Base-by-base conservation (phyloP, 2,329 filamentous ascomycete genomes). In the Lasiodiplodia sp. region DNA sequence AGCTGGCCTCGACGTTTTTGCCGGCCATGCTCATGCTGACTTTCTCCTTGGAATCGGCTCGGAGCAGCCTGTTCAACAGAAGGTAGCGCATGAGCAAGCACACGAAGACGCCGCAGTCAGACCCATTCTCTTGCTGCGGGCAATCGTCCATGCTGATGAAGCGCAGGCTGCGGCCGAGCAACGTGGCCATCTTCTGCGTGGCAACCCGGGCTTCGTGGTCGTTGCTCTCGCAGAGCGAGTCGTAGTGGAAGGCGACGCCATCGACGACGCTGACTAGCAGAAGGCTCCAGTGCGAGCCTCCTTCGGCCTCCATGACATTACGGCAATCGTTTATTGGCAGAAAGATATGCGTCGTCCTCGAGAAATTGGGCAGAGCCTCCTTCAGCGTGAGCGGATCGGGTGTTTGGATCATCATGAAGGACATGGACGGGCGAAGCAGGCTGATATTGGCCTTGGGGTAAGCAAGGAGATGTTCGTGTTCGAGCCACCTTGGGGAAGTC, bases 21-120 rank as follows among this genome's bases (percentile, higher is more conserved):
- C 92, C 92, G 5, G 87, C 89, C 87, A 98, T 91, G 76, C 92
- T 96, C 96, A 99, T 98, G 71, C 90, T 94, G 14, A 98, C 91
- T 82, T 97, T 97, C 79, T 95, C 90, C 71, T 88, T 88, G 2
- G 92, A 90, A 76, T 93, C 91, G 10, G 92, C 93, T 72, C 87
- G 88, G 69, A 99, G 83, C 28, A 99, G 84, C 68, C 92, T 86
- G 80, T 94, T 94, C 63, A 97, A 85, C 21, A 99, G 86, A n/a
- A 99, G 83, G 81, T 97, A 92, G 60, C 94, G 90, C 94, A 99
- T 99, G 71, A 95, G 87, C 72, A 98, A 87, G 79, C 96, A 98
- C 3, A 99, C 96, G 79, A 94, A 98, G 0, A 99, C 93, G 21
- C 96, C 96, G 74, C 96, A 99, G 80, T 99, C 96, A 76, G 88